These are phyloP conservation scores for Daldinia sp. DNA, from an alignment of 2,329 filamentous ascomycete genomes.

Conservation along the genomic window DNA sequence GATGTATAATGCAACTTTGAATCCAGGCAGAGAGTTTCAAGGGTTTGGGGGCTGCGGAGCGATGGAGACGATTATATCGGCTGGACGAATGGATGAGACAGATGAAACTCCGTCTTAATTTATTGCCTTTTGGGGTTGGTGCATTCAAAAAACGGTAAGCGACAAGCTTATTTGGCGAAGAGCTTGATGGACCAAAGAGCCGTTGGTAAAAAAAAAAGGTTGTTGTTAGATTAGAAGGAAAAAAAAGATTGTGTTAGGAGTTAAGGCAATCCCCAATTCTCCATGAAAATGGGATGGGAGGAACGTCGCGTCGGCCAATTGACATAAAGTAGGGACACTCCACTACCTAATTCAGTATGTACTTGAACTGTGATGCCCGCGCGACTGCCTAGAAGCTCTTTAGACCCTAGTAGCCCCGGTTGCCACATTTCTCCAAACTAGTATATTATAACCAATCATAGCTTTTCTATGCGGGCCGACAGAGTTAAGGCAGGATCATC, in stretches of 20 bases:
- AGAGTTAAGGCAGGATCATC: constrained; percentile 20
- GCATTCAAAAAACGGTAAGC: not conserved
- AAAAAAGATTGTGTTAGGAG: constrained; percentile 22
- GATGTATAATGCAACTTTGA: constrained; percentile 9
- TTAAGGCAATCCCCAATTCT: constrained; percentile 27
- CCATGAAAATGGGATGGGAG: constrained; percentile 2
- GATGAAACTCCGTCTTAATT: constrained; percentile 17
- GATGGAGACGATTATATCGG: constrained; percentile 32
- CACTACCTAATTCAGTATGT: constrained; percentile 23
- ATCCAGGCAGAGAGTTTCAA: constrained; percentile 11
- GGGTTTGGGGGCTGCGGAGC: constrained; percentile 32
- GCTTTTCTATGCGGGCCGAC: constrained; percentile 2
- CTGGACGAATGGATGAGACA: constrained; percentile 25
- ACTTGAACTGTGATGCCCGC: constrained; percentile 13
- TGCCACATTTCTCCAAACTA: constrained; percentile 7
- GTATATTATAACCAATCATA: constrained; percentile 10
- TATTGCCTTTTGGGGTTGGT: constrained; percentile 29
- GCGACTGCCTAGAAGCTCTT: constrained; percentile 30
- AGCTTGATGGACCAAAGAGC: not conserved
- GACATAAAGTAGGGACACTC: constrained; percentile 17
- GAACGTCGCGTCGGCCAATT: constrained; percentile 4
- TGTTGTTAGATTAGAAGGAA: constrained; percentile 4
- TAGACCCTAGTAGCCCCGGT: constrained; percentile 9
- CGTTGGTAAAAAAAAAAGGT: constrained; percentile 3
- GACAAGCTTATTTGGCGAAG: not conserved